A percentile compares a stretch with the other conserved stretches of the same genome.
These are phyloP conservation scores for Pichiaceae sp. DNA, from an alignment of 1,139 yeast species.

Conservation along the genomic window DNA sequence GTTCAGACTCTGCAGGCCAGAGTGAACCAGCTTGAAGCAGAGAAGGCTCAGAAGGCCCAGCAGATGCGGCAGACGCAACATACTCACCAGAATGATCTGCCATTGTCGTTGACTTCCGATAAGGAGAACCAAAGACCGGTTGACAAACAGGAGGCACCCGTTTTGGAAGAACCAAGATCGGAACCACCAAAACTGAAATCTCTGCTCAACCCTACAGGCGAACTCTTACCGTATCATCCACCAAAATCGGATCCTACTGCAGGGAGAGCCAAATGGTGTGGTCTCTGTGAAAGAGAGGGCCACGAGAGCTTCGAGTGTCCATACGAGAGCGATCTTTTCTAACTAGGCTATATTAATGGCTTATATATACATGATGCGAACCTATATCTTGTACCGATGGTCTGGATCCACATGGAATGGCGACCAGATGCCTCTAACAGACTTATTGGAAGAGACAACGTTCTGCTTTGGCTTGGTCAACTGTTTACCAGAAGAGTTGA, in stretches of 20 bases:
- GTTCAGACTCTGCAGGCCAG: not conserved
- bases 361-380: not conserved
- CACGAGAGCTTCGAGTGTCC: constrained; percentile 87
- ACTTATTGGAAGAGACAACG: constrained; percentile 70
- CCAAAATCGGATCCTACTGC: constrained; percentile 53
- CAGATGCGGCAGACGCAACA: not conserved
- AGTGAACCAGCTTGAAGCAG: constrained; percentile 10
- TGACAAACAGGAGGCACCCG: too few species aligned
- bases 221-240: constrained; percentile 49
- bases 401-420: constrained; percentile 78
- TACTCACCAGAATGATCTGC: not conserved
- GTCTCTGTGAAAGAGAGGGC: constrained; percentile 83
- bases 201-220: constrained; percentile 18
- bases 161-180: too few species aligned
- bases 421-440: constrained; percentile 97
- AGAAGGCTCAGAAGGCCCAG: constrained; percentile 15
- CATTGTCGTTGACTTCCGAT: not conserved
- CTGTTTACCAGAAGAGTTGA: constrained; percentile 53
- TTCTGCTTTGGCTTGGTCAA: constrained; percentile 58
- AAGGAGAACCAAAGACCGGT: too few species aligned
- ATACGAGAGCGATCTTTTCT: constrained; percentile 51
- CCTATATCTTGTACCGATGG: constrained; percentile 58
- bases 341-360: not conserved
- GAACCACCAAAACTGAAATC: not conserved
- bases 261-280: constrained; percentile 82